These are phyloP conservation scores for Arthrinium puccinioides DNA, from an alignment of 2,329 filamentous ascomycete genomes.

Conservation along the genomic window DNA sequence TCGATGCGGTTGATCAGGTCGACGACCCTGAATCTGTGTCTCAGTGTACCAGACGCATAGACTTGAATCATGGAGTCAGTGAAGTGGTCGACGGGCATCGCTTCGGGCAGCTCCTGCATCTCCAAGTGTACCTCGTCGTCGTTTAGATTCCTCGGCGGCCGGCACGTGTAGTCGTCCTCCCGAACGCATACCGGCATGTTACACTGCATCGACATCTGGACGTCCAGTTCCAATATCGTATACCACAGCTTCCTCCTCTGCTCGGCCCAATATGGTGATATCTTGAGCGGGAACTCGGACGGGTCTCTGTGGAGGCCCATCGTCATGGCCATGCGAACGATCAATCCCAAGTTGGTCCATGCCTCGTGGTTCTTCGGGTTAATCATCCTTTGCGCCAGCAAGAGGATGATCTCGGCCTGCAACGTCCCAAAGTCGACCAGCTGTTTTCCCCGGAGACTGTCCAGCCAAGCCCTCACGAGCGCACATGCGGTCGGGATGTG, in stretches of 20 bases:
- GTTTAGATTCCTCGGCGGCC: conserved; percentile 45
- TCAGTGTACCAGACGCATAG: conserved; percentile 44
- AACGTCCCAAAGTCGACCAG: conserved; percentile 44
- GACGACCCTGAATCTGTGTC: conserved; percentile 40
- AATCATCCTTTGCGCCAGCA: conserved; percentile 46
- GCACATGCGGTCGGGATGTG: conserved; percentile 51
- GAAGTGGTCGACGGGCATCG: conserved; percentile 42
- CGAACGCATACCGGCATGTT: conserved; percentile 44
- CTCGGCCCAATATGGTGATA: conserved; percentile 45
- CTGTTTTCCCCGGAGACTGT: conserved; percentile 43
- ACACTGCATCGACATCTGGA: conserved; percentile 45
- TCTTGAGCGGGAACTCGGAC: conserved; percentile 41
- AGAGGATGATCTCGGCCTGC: conserved; percentile 45
- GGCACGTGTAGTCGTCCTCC: conserved; percentile 46
- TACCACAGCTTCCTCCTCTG: conserved; percentile 48
- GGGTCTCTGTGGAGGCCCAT: conserved; percentile 53
- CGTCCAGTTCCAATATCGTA: conserved; percentile 48
- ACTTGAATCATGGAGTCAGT: conserved; percentile 48
- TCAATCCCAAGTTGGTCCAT: conserved; percentile 48
- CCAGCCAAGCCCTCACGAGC: conserved; percentile 46
- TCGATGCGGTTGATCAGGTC: conserved; percentile 45
- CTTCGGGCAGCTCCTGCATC: conserved; percentile 40
- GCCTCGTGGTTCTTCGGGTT: conserved; percentile 39
- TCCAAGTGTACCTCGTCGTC: conserved; percentile 40
- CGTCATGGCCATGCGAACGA: conserved; percentile 50